Evolutionary conservation across 257 asterid genomes (phyloP).

Genomic region (Orobanche coerulescens): DNA sequence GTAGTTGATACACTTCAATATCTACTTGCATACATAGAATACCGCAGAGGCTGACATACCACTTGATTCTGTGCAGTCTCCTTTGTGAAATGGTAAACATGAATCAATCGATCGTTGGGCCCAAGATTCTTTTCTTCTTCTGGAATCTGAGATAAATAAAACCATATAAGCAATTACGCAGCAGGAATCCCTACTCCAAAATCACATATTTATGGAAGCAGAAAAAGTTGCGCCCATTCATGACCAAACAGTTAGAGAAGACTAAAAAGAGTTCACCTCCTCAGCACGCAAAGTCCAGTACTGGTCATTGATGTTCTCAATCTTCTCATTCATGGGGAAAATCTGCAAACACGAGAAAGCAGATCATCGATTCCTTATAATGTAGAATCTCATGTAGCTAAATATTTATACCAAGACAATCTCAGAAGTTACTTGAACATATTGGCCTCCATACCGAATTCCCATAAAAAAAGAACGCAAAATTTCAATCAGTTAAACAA

Average conservation of each 20-base stretch:
- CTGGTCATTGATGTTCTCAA: slow-evolving; percentile 88
- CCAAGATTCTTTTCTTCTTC: slow-evolving; percentile 88
- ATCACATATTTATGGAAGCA: not conserved
- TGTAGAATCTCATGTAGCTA: slow-evolving; percentile 1
- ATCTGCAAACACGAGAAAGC: slow-evolving; percentile 47
- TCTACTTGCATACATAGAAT: slow-evolving; percentile 2
- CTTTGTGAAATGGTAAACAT: slow-evolving; percentile 79
- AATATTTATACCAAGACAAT: not conserved
- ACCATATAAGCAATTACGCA: slow-evolving; percentile 15
- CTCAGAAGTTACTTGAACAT: not conserved
- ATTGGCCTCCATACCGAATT: slow-evolving; percentile 4
- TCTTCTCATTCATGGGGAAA: slow-evolving; percentile 70
- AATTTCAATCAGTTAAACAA: too few relatives aligned
- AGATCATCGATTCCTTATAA: slow-evolving; percentile 8
- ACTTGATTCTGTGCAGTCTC: slow-evolving; percentile 76
- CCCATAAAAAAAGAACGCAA: slow-evolving; percentile 8
- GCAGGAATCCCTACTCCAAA: not conserved
- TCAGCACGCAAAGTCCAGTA: slow-evolving; percentile 96
- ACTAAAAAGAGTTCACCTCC: slow-evolving; percentile 47
- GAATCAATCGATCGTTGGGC: slow-evolving; percentile 68
- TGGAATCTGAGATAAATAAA: slow-evolving; percentile 49
- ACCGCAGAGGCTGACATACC: slow-evolving; percentile 36
- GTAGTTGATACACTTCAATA: not conserved
- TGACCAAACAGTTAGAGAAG: not conserved
- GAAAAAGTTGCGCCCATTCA: not conserved